Evolutionary conservation across 495 filamentous ascomycete species (phyloP), one percentile per base, ranked within the genome.

Genomic region (Penicillium mononematosum): DNA sequence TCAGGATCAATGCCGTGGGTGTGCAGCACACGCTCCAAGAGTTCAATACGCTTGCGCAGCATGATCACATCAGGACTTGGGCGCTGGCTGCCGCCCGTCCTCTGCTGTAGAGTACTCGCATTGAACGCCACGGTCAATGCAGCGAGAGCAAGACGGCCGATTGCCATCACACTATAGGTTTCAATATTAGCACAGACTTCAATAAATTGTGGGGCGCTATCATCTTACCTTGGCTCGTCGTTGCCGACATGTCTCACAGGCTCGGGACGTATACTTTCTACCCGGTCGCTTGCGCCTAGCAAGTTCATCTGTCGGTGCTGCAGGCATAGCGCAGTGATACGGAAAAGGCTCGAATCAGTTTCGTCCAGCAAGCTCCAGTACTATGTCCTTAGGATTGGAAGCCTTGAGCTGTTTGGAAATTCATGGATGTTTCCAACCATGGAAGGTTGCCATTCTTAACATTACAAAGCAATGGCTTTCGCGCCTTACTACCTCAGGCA

Each of bases 1-100:
- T 71, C 64, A 0, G 56, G 42, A 45, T 71, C 66, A 45, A 69
- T 71, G 1, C 62, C 62, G 43, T 66, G 58, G 1, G 59, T 46
- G 3, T 48, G 45, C 6, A 67, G 31, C 5, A 71, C 62, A 19
- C 57, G 58, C 44, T 69, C 68, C 8, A 71, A 47, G 0, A 65
- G 39, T 9, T 65, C 59, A 24, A 69, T 71, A n/a, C 66, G 51
- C 14, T 56, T 63, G 3, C 61, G 64, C 39, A 71, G 55, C 51
- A 69, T 67, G 24, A 63, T 58, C 17, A 71, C 69, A 56, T 67
- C n/a, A 67, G 0, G 66, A 65, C 58, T 69, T 71, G 1, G 68
- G 69, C 0, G 69, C 66, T 0, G 69, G 62, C n/a, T 67, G 62
- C 16, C 68, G 66, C 3, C 62, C 62, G 49, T 71, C 62, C 42